These are phyloP conservation scores for Chenopodium suecicum DNA, from an alignment of 148 eudicot genomes.

Conservation along the genomic window DNA sequence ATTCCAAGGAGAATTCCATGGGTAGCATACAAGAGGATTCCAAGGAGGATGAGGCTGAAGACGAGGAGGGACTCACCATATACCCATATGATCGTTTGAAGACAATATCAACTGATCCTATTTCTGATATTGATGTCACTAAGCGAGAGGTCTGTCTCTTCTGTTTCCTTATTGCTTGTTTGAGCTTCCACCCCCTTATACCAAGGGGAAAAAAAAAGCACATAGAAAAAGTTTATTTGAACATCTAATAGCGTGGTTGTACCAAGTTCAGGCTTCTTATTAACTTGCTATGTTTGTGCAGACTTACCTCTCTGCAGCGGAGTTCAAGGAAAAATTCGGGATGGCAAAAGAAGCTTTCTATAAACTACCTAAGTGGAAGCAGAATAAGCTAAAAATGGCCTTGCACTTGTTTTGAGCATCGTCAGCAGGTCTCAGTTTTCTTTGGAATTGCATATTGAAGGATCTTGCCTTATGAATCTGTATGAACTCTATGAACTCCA, in stretches of 20 bases:
- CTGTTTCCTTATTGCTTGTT: neutral
- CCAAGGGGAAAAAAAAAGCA: neutral
- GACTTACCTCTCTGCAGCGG: conserved; percentile 82
- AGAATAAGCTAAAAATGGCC: conserved; percentile 87
- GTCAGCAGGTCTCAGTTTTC: neutral
- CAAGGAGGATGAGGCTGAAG: conserved; percentile 78
- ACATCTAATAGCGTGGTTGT: neutral
- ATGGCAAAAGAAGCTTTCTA: conserved; percentile 77
- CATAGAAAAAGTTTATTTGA: neutral
- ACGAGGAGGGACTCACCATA: conserved; percentile 74
- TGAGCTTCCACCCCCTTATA: neutral
- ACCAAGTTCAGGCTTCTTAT: neutral
- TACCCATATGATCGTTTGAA: conserved; percentile 83
- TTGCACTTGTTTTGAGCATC: conserved; percentile 66
- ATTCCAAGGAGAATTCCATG: conserved; percentile 55
- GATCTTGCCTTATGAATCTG: conserved; percentile 23
- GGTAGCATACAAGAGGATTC: conserved; percentile 67
- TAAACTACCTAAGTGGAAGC: conserved; percentile 95
- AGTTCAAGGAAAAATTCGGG: conserved; percentile 86
- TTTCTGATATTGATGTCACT: conserved; percentile 77
- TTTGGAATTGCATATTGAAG: conserved; percentile 29
- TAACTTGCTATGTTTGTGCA: conserved; percentile 30
- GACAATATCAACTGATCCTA: conserved; percentile 63
- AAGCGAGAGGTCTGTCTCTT: conserved; percentile 76
- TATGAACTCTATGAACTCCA: conserved; percentile 17